Base-by-base conservation (phyloP, 805 yeast genomes). In the Spathaspora arborariae region DNA sequence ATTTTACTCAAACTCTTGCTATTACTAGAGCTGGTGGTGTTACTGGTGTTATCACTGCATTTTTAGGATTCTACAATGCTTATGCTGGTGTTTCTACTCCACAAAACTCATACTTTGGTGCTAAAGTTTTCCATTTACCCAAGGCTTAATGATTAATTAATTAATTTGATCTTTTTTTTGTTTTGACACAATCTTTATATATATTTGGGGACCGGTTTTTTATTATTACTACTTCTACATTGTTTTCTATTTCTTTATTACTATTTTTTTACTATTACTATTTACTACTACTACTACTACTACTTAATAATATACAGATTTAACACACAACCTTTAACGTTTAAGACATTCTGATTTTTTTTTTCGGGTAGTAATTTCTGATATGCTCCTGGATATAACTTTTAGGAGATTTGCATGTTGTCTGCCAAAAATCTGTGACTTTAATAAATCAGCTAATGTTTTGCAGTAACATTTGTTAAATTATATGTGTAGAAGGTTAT, bases 41-140 rank as follows among this genome's bases (percentile, higher is more conserved):
- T 34, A 60, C 80, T 41, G 86, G 86, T 30, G 62, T 82, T 24
- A 50, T 81, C 27, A 72, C 83, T 16, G 74, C 84, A 1, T 64
- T 76, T 44, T 53, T 75, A 44, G 87, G 83, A n/a, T 81, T 80
- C 75, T 80, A 79, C 59, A 80, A 81, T 51, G 80, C 84, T 3
- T 80, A 73, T 56, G 83, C 84, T 21, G 84, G 82, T 60, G 68
- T 78, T 20, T 82, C 85, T 5, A 80, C 76, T 45, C 60, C 61
- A 13, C 74, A 79, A 46, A 86, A 84, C 66, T 72, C 84, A 37
- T 85, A 82, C 60, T 83, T 61, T 78, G n/a, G n/a, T n/a, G n/a
- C n/a, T n/a, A n/a, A n/a, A n/a, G n/a, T n/a, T n/a, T n/a, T n/a
- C n/a, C n/a, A n/a, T n/a, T n/a, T n/a, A n/a, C n/a, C 45, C 69